These are phyloP conservation scores for Lenwebbia sp. DNA, from an alignment of 345 rosid genomes.

Conservation along the genomic window DNA sequence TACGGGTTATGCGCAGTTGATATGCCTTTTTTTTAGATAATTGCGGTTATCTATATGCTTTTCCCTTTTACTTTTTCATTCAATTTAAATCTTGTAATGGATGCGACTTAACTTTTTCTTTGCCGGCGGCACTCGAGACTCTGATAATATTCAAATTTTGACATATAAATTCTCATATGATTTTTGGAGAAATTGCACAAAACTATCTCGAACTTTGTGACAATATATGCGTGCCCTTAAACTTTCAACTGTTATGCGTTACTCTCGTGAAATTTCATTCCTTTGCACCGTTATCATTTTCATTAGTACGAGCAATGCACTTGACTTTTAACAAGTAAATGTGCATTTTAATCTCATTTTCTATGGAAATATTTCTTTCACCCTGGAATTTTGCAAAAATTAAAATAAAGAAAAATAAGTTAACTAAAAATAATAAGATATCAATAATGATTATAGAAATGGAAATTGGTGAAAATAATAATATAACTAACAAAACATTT, in stretches of 20 bases:
- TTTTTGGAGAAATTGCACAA: not conserved
- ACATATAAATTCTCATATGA: not conserved
- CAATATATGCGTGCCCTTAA: too few relatives aligned
- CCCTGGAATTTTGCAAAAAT: not conserved
- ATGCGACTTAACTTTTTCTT: not conserved
- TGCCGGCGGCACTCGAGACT: not conserved
- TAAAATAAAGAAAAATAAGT: not conserved
- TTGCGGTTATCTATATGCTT: not conserved
- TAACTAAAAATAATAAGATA: too few relatives aligned
- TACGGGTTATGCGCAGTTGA: accelerated
- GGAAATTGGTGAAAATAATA: not conserved
- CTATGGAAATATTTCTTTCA: not conserved
- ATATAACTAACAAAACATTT: not conserved
- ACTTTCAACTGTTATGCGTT: too few relatives aligned
- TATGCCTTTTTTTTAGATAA: not conserved
- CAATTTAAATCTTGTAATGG: not conserved
- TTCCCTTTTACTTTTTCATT: not conserved
- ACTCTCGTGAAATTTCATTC: not conserved
- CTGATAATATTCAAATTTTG: not conserved
- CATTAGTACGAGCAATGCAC: not conserved
- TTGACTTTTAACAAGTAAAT: not conserved
- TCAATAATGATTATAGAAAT: not conserved
- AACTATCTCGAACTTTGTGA: not conserved
- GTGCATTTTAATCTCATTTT: not conserved
- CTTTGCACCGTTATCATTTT: accelerated